Conservation (phyloP, 139 green algal species). For the Micromonas commoda region DNA sequence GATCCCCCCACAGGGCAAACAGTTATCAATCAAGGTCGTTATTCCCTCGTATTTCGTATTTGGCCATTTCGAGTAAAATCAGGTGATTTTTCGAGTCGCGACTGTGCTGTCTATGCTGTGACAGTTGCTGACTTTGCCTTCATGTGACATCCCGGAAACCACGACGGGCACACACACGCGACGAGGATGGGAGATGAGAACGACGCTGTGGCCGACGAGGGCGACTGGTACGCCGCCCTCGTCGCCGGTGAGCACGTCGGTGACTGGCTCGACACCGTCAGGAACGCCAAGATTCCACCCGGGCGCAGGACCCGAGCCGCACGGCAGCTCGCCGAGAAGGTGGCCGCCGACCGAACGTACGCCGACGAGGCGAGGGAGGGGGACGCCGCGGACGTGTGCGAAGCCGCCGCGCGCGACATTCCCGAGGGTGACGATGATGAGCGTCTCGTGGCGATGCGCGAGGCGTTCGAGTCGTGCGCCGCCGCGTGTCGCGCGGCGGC, state of each 20-base stretch:
- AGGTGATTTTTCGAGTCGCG: no score
- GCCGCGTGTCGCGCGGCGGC: no score
- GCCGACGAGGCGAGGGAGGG: neutral
- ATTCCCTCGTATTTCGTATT: no score
- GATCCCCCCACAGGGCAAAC: no score
- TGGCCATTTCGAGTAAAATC: no score
- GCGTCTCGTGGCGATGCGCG: no score
- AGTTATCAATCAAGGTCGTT: no score
- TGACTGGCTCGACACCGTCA: conserved; percentile 14
- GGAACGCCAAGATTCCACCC: neutral
- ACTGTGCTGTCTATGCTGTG: no score
- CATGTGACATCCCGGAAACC: no score
- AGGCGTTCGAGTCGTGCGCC: no score
- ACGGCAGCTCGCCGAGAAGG: neutral
- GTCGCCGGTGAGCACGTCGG: conserved; percentile 1
- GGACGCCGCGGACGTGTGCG: neutral
- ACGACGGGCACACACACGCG: no score
- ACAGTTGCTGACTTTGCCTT: no score
- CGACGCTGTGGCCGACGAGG: conserved; percentile 9
- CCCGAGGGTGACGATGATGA: neutral
- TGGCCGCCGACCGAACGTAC: neutral
- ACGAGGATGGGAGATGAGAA: conserved; percentile 3
- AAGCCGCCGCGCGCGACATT: neutral
- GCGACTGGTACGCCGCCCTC: conserved; percentile 14
- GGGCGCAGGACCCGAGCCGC: neutral